Base-by-base conservation (phyloP, 2,329 filamentous ascomycete genomes). In the Gnomoniopsis smithogilvyi region DNA sequence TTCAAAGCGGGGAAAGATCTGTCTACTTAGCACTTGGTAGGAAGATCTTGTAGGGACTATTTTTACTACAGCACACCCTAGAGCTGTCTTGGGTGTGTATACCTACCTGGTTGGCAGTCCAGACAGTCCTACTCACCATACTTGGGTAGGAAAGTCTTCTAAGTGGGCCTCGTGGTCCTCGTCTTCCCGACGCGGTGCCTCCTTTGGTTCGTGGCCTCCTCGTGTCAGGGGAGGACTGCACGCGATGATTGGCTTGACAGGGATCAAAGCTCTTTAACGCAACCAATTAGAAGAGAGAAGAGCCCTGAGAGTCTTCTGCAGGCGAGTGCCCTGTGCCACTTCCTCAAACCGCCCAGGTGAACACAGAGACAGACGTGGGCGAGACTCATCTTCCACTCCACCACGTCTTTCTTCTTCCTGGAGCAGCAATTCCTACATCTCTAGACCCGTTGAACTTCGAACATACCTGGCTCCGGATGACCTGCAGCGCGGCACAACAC, bases 181-280 rank as follows among this genome's bases (percentile, higher is more conserved):
- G 38, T 36, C 36, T 54, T 17, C 30, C 12, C 11, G 46, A 55
- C 57, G 52, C 57, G 57, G 46, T 38, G 4, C 30, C 21, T 10
- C 30, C 21, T 47, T 21, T 24, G 21, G 45, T 47, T 47, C 57
- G 57, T 52, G 57, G 51, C 52, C 56, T 43, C 57, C 43, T 53
- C 4, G 38, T 14, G 58, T 21, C 41, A 30, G 38, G 47, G 48
- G 41, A 10, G 2, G 6, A 6, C 19, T 3, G 41, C 33, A 61
- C 56, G 56, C 50, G 59, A 59, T 61, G 56, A 61, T 61, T 61
- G 59, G 59, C 24, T n/a, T 36, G 24, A 11, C 51, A 56, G 1
- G 41, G 34, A 36, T 48, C n/a, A 10, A 24, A 6, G 41, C 38
- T 26, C 43, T 6, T 22, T 24, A 26, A 45, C 15, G 19, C 46